A percentile compares a stretch with the other conserved stretches of the same genome.
These are phyloP conservation scores for Batrachochytrium dendrobatidis DNA, from an alignment of 371 early-diverging fungal genomes.

Conservation along the genomic window DNA sequence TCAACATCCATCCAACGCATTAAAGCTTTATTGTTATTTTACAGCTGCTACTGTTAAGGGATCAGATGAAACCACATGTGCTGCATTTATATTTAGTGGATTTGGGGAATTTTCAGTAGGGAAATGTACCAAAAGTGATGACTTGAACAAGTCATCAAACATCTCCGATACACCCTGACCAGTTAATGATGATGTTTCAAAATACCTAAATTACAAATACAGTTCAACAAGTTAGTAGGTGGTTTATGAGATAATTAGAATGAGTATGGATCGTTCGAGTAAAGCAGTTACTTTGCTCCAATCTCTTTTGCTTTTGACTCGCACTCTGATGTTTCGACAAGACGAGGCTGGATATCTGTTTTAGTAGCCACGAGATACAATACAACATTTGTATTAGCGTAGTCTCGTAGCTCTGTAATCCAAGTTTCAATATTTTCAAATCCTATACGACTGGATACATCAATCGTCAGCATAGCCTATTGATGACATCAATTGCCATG, in stretches of 20 bases:
- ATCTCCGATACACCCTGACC: slow-evolving; percentile 37
- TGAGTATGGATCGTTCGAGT: neutral
- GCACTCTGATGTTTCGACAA: slow-evolving; percentile 22
- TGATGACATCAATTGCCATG: neutral
- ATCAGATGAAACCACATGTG: no score
- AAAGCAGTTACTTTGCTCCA: slow-evolving; percentile 15
- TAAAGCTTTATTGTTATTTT: no score
- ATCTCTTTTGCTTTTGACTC: slow-evolving; percentile 21
- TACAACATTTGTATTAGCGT: slow-evolving; percentile 16
- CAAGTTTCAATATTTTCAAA: slow-evolving; percentile 34
- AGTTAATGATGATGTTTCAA: slow-evolving; percentile 34
- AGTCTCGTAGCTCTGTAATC: slow-evolving; percentile 36
- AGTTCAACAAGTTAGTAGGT: neutral
- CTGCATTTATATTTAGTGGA: no score
- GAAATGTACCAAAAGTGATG: neutral
- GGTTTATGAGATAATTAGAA: neutral
- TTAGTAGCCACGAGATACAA: slow-evolving; percentile 43
- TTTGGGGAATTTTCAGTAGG: no score
- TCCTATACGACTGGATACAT: slow-evolving; percentile 19
- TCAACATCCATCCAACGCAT: no score
- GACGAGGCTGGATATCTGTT: slow-evolving; percentile 8
- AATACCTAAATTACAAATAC: slow-evolving; percentile 33
- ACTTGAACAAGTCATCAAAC: slow-evolving; percentile 24
- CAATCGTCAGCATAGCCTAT: slow-evolving; percentile 40
- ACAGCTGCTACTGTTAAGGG: no score